Conservation (phyloP, 108 stramenopile genomes). For the Epithemia pelagica region DNA sequence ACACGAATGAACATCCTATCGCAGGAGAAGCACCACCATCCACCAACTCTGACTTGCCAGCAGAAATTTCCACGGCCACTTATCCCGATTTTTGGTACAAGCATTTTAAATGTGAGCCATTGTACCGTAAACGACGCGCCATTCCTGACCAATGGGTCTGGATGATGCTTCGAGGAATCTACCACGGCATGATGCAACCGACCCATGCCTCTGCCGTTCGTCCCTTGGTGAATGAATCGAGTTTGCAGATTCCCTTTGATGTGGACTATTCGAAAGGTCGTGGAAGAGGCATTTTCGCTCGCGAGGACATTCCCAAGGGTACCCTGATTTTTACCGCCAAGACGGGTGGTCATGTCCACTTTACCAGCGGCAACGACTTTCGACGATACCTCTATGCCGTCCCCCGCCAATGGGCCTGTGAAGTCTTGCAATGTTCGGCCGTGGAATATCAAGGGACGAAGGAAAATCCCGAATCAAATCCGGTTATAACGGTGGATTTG, state of each 20-base stretch:
- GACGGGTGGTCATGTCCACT: not conserved
- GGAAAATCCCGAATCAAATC: constrained; percentile 1
- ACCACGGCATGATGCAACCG: not conserved
- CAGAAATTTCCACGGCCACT: not conserved
- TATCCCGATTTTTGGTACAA: not conserved
- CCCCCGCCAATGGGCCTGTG: constrained; percentile 21
- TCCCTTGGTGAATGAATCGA: not conserved
- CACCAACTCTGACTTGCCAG: not conserved
- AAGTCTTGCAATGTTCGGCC: constrained; percentile 20
- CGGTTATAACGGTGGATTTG: constrained; percentile 10
- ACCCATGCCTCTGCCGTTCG: not conserved
- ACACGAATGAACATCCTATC: too few species aligned
- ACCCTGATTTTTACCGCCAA: constrained; percentile 19
- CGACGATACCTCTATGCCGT: constrained; percentile 14
- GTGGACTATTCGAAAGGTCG: not conserved
- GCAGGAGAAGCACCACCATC: too few species aligned
- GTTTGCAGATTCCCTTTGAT: constrained; percentile 7
- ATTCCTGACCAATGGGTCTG: not conserved
- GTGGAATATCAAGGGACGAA: constrained; percentile 10
- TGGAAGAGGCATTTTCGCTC: constrained; percentile 25
- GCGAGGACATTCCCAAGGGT: constrained; percentile 24
- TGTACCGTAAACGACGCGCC: not conserved
- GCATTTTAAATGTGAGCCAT: not conserved
- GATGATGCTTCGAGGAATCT: constrained; percentile 1
- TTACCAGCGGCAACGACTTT: constrained; percentile 3